Conservation (phyloP, 2,329 filamentous ascomycete species). For the Pseudogymnoascus sp. region DNA sequence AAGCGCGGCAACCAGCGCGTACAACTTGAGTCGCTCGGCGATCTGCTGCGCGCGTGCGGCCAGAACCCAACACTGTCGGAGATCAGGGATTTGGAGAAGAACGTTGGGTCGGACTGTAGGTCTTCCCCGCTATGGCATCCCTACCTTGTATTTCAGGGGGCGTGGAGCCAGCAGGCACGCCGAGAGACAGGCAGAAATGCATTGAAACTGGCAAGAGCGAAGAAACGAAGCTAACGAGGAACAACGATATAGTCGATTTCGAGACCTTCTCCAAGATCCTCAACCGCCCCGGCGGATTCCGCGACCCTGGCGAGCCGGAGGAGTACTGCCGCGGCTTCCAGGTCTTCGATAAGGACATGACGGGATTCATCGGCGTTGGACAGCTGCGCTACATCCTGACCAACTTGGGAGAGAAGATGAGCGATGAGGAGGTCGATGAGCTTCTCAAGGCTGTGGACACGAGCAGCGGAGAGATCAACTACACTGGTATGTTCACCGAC, state of each 20-base stretch:
- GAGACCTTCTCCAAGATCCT: slow-evolving; percentile 95
- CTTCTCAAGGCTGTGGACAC: slow-evolving; percentile 97
- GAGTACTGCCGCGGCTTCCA: slow-evolving; percentile 99
- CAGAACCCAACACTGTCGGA: slow-evolving; percentile 95
- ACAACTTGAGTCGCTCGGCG: slow-evolving; percentile 74
- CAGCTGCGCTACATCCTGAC: slow-evolving; percentile 98
- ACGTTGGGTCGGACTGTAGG: slow-evolving; percentile 84
- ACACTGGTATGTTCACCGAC: slow-evolving; percentile 59
- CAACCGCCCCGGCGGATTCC: slow-evolving; percentile 95
- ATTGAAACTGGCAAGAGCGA: neutral
- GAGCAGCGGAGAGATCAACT: slow-evolving; percentile 93
- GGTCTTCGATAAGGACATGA: slow-evolving; percentile 99
- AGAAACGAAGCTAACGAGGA: neutral
- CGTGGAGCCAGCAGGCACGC: neutral
- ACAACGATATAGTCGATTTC: slow-evolving; percentile 70
- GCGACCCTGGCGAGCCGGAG: slow-evolving; percentile 93
- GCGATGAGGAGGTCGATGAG: slow-evolving; percentile 97
- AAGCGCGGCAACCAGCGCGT: slow-evolving; percentile 97
- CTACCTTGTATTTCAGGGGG: neutral
- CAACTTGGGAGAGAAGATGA: slow-evolving; percentile 98
- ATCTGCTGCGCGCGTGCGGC: slow-evolving; percentile 90
- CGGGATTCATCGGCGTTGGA: slow-evolving; percentile 93
- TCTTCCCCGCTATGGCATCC: slow-evolving; percentile 27
- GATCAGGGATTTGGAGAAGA: slow-evolving; percentile 87
- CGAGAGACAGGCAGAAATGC: neutral